Evolutionary conservation across 805 yeast species (phyloP).

Genomic region (Torulaspora microellipsoides): DNA sequence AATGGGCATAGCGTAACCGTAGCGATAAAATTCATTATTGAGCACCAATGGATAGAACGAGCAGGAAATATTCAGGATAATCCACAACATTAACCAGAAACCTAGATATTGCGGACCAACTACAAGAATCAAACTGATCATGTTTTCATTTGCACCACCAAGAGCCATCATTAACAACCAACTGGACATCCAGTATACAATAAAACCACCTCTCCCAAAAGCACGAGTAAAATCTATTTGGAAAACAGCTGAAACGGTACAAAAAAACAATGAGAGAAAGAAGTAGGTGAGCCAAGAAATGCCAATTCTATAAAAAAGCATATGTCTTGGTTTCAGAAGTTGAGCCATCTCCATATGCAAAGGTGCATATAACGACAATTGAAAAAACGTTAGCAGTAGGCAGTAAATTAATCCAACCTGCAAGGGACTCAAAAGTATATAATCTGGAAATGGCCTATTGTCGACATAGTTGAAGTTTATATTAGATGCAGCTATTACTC

Average conservation of each 20-base stretch:
- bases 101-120: slow-evolving; percentile 61
- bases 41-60: slow-evolving; percentile 63
- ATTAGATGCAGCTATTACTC: slow-evolving; percentile 34
- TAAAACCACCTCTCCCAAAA: slow-evolving; percentile 66
- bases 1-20: slow-evolving; percentile 66
- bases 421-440: slow-evolving; percentile 56
- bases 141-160: slow-evolving; percentile 69
- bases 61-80: slow-evolving; percentile 62
- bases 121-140: slow-evolving; percentile 48
- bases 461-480: slow-evolving; percentile 38
- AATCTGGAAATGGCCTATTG: slow-evolving; percentile 45
- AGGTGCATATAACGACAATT: slow-evolving; percentile 52
- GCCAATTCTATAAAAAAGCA: slow-evolving; percentile 48
- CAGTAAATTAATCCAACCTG: slow-evolving; percentile 74
- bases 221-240: slow-evolving; percentile 55
- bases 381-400: slow-evolving; percentile 69
- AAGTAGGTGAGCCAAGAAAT: slow-evolving; percentile 51
- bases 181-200: slow-evolving; percentile 67
- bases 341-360: slow-evolving; percentile 49
- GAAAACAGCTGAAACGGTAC: slow-evolving; percentile 61
- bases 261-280: slow-evolving; percentile 52
- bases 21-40: slow-evolving; percentile 52
- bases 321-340: slow-evolving; percentile 41
- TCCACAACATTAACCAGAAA: slow-evolving; percentile 69
- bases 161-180: slow-evolving; percentile 69